These are phyloP conservation scores for Fermentozyma sake DNA, from an alignment of 1,139 yeast species.

Conservation along the genomic window DNA sequence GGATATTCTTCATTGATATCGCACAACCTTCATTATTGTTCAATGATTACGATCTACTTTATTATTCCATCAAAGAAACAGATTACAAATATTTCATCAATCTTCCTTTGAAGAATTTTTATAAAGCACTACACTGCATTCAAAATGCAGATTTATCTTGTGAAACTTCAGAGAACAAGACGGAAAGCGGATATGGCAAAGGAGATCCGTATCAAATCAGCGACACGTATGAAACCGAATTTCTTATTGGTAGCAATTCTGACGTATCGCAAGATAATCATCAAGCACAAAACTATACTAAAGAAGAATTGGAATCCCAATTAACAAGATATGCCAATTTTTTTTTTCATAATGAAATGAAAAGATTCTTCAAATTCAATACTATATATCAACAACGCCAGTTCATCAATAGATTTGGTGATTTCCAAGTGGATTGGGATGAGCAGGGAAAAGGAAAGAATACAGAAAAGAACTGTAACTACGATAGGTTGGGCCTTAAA, in stretches of 20 bases:
- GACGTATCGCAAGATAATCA: not conserved
- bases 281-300: not conserved
- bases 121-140: constrained; percentile 35
- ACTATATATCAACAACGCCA: constrained; percentile 46
- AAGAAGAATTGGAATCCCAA: not conserved
- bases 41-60: constrained; percentile 41
- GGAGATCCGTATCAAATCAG: constrained; percentile 28
- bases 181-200: constrained; percentile 20
- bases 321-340: constrained; percentile 24
- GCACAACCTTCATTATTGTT: constrained; percentile 40
- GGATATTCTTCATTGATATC: constrained; percentile 56
- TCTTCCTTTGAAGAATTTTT: constrained; percentile 39
- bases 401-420: constrained; percentile 43
- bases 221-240: constrained; percentile 20
- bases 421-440: constrained; percentile 34
- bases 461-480: constrained; percentile 18
- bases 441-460: constrained; percentile 6
- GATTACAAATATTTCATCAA: constrained; percentile 41
- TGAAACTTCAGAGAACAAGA: constrained; percentile 5
- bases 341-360: constrained; percentile 29
- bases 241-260: too few relatives aligned
- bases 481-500: constrained; percentile 41
- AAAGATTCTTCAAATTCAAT: constrained; percentile 41
- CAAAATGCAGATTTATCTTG: constrained; percentile 20
- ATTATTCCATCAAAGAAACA: constrained; percentile 38